These are phyloP conservation scores for Coemansia sp. DNA, from an alignment of 192 early-diverging fungal species.

Conservation along the genomic window DNA sequence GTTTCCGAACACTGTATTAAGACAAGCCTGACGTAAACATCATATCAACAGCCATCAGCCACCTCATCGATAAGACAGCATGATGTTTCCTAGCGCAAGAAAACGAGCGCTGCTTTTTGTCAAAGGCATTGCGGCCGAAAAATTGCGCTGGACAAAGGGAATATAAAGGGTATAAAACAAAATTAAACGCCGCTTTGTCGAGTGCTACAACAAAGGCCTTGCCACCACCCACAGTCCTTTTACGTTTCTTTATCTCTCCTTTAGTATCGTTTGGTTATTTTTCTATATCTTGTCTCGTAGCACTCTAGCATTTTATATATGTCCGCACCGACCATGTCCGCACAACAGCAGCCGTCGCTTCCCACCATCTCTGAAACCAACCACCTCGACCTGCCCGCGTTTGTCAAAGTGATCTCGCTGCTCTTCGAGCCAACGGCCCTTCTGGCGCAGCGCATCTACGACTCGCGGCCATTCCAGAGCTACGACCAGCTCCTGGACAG, in stretches of 20 bases:
- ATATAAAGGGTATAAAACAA: neutral
- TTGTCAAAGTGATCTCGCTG: conserved; percentile 63
- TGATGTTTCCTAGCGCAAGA: neutral
- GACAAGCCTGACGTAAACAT: neutral
- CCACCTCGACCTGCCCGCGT: conserved; percentile 53
- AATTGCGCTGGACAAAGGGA: neutral
- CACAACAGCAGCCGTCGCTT: conserved; percentile 44
- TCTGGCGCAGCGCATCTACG: conserved; percentile 68
- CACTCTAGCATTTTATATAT: neutral
- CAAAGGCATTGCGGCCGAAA: neutral
- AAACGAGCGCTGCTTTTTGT: neutral
- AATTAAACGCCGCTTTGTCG: neutral
- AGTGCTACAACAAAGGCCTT: neutral
- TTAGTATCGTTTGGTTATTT: neutral
- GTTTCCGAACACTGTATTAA: neutral
- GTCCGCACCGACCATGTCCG: conserved; percentile 23
- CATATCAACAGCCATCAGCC: neutral
- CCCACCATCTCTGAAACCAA: conserved; percentile 69
- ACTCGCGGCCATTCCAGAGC: conserved; percentile 66
- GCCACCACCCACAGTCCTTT: neutral
- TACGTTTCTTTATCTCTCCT: neutral
- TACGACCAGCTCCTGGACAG: conserved; percentile 69
- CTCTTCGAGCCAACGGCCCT: conserved; percentile 86
- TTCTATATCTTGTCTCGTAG: neutral
- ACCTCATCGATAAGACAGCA: neutral